Base-by-base conservation (phyloP, 345 rosid species). In the Erodium maritimum region DNA sequence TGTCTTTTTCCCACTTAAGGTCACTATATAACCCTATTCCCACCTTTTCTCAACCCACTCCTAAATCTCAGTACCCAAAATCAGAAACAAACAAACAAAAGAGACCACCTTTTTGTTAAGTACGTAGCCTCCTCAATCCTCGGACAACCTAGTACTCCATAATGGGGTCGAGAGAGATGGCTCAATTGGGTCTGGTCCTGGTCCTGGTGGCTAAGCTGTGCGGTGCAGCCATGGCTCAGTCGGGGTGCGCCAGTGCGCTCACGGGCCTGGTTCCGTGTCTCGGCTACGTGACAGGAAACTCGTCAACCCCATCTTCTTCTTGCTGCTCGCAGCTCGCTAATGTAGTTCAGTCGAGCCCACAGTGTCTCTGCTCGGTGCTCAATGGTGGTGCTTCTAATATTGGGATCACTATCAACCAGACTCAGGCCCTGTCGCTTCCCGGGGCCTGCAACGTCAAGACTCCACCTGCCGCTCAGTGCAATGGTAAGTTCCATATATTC, bases 261-360 rank as follows among this genome's bases (percentile, higher is more conserved):
- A 52, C 77, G 50, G 20, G 75, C 68, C 23, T 78, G 56, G 70
- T 77, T 20, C 79, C 82, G n/a, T 78, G 82, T 76, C 71, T 75
- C 46, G 63, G 54, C 62, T 80, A 58, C 33, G 75, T 65, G 24
- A 61, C 64, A 0, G 80, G 85, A 56, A 71, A 66, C 67, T 70
- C 80, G 14, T 56, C 75, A 14, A 68, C 73, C 58, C 90, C 81
- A 5, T 65, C 86, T 7, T 18, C 83, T 34, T 65, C 76, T 0
- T 83, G 90, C 79, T 83, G 90, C 79, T 69, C 86, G 2, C 81
- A 77, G 58, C 69, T 79, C 9, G 69, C 74, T 18, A 79, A 21
- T 12, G 86, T 80, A 34, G 86, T 80, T 16, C 61, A 46, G 33
- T 74, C 81, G 18, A 67, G 69, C 64, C 84, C 90, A 0, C 72